Evolutionary conservation across 148 eudicot genomes (phyloP).

Genomic region (Dianthus caryophyllus): DNA sequence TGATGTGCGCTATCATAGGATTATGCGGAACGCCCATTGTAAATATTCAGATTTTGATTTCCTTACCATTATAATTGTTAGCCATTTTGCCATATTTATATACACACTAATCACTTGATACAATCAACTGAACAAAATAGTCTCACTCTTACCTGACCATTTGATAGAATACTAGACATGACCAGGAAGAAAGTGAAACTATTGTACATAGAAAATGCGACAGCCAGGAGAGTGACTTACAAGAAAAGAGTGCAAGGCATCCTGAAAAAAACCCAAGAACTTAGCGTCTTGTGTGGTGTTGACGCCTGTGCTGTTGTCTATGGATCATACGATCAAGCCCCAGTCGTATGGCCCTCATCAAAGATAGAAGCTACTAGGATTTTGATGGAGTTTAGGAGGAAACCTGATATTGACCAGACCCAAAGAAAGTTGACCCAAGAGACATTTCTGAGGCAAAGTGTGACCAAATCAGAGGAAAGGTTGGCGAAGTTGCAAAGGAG

Average conservation of each 20-base stretch:
- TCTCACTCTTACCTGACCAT: neutral
- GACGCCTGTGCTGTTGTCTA: neutral
- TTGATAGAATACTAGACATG: constrained; percentile 3
- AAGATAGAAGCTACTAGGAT: neutral
- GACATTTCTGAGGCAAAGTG: neutral
- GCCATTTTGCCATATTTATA: neutral
- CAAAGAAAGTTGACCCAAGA: neutral
- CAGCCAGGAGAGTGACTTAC: constrained; percentile 15
- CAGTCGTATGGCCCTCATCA: no score
- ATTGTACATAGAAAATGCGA: constrained; percentile 12
- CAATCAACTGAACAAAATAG: neutral
- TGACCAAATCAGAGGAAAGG: constrained; percentile 5
- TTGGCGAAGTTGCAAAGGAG: neutral
- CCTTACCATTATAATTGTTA: neutral
- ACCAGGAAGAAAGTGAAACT: constrained; percentile 18
- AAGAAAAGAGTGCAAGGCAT: constrained; percentile 15
- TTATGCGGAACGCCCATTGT: neutral
- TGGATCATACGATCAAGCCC: neutral
- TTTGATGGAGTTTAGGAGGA: neutral
- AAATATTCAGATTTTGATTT: neutral
- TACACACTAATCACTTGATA: neutral
- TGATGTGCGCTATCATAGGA: no score
- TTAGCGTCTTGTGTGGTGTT: neutral
- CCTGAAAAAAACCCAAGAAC: constrained; percentile 14
- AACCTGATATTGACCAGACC: neutral